These are phyloP conservation scores for Zopfia rhizophila DNA, from an alignment of 2,329 filamentous ascomycete species.

Conservation along the genomic window DNA sequence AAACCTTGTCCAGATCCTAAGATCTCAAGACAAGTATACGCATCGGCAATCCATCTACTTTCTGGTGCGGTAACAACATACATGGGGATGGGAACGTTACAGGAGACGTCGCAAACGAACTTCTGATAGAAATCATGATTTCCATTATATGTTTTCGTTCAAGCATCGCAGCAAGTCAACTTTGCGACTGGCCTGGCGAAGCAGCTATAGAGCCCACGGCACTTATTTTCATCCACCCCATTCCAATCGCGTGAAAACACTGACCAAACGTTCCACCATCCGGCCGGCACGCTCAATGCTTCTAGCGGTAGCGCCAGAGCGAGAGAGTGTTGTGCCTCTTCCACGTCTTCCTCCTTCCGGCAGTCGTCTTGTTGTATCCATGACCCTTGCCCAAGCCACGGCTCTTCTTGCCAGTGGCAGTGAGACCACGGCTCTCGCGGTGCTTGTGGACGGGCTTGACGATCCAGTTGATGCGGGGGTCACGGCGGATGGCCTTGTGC, in stretches of 20 bases:
- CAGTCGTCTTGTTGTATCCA: conserved; percentile 97
- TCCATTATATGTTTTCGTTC: conserved; percentile 42
- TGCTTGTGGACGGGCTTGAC: conserved; percentile 99
- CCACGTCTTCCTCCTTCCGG: conserved; percentile 99
- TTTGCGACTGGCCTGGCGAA: conserved; percentile 25
- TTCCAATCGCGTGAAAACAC: conserved; percentile 43
- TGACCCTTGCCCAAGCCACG: conserved; percentile 99
- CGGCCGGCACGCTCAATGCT: conserved; percentile 41
- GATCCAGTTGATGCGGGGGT: conserved; percentile 99
- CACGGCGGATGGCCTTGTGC: conserved; percentile 99
- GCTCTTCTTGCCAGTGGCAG: conserved; percentile 98
- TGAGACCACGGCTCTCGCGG: conserved; percentile 97
- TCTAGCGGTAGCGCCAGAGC: conserved; percentile 96
- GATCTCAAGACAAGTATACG: no score
- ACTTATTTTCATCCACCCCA: conserved; percentile 48
- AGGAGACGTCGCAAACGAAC: no score
- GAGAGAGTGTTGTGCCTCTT: conserved; percentile 99
- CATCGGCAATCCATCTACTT: no score
- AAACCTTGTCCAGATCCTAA: no score
- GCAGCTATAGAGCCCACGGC: conserved; percentile 45
- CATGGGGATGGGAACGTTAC: no score
- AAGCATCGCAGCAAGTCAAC: conserved; percentile 33
- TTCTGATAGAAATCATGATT: conserved; percentile 40
- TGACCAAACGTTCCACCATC: conserved; percentile 44
- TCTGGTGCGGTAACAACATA: no score